Base-by-base conservation (phyloP, 1,139 yeast genomes). In the Yamadazyma pseudoaaseri region DNA sequence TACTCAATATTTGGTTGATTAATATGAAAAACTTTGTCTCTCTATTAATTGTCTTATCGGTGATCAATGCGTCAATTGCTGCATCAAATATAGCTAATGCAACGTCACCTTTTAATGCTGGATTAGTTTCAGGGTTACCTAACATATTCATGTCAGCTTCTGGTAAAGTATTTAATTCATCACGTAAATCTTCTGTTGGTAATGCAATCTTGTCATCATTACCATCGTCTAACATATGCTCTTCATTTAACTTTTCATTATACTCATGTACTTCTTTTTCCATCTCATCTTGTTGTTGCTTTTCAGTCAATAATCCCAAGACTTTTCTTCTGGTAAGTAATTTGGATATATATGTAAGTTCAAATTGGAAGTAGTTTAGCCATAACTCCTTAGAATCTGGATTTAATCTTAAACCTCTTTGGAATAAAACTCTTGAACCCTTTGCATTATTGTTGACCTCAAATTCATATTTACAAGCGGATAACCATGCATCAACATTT, bases 381-480 rank as follows among this genome's bases (percentile, higher is more conserved):
- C 98, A 92, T 45, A 94, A 68, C 37, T 73, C 76, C 12, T 69
- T 58, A 2, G 83, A 76, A 33, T 86, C 92, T 5, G 84, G 75
- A 53, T 92, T 90, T 54, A 94, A 83, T 54, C 96, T 73, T 30
- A 94, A 67, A 22, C 84, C 95, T 46, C 86, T 76, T 58, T 90
- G 97, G 61, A 90, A 81, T 29, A 92, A 71, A 9, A 78, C 76
- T 60, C 99, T 75, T 12, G 97, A 94, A 28, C 95, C 94, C 52
- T 84, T 79, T 35, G 95, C 89, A 49, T 89, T 86, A 32, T 92
- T 86, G 58, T 92, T 89, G 27, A 74, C 75, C 49, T 92, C 96
- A 50, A 86, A 81, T 61, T 94, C 97, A 58, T 87, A 89, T 54
- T 86, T 86, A 30, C 97, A 97, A 16, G 97, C 97, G 51, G 89